Percentiles rank a stretch among this genome's conserved stretches.
These are phyloP conservation scores for Komagataella pastoris DNA, from an alignment of 805 yeast species.

Conservation along the genomic window DNA sequence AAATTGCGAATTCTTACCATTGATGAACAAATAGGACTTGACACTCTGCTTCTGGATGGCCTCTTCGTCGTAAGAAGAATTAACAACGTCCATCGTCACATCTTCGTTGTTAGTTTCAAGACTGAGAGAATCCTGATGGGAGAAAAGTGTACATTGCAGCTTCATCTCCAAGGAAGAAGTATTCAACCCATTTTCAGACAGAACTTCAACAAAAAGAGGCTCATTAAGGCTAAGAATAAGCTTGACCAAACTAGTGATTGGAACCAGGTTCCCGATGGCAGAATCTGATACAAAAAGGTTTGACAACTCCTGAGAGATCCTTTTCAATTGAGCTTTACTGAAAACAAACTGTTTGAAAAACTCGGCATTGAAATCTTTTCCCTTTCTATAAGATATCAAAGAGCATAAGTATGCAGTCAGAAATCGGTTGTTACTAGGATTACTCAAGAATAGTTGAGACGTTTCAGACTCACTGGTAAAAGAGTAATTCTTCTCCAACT, in stretches of 20 bases:
- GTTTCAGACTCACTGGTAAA: neutral
- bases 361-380: constrained; percentile 7
- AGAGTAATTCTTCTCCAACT: constrained; percentile 8
- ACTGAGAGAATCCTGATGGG: constrained; percentile 15
- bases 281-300: neutral
- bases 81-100: constrained; percentile 12
- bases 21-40: constrained; percentile 18
- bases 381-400: neutral
- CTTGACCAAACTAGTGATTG: constrained; percentile 17
- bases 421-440: neutral
- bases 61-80: constrained; percentile 13
- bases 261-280: neutral
- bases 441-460: neutral
- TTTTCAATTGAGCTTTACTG: neutral
- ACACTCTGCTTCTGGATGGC: constrained; percentile 7
- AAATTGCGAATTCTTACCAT: constrained; percentile 25
- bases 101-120: constrained; percentile 13
- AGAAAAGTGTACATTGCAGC: constrained; percentile 39
- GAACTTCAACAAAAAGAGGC: constrained; percentile 22
- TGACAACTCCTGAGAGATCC: neutral
- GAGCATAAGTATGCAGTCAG: neutral
- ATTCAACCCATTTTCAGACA: constrained; percentile 20
- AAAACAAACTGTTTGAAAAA: constrained; percentile 8
- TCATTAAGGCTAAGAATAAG: constrained; percentile 23
- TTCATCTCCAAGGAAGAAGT: constrained; percentile 38